Evolutionary conservation across 2,329 filamentous ascomycete genomes (phyloP).

Genomic region (Talaromyces verruculosus): DNA sequence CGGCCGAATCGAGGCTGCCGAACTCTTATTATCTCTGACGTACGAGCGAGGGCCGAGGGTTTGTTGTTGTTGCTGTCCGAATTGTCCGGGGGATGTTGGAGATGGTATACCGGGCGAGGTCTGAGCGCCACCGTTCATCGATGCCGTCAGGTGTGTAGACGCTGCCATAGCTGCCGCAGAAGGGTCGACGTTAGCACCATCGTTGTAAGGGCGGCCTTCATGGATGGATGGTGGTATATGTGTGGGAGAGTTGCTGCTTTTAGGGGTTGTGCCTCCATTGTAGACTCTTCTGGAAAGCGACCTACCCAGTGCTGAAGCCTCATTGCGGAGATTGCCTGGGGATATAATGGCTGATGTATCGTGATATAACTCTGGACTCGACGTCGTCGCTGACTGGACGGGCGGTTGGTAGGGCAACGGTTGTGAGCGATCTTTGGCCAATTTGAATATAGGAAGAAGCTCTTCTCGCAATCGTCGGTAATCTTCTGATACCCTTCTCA

Average conservation of each 20-base stretch:
- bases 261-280: constrained; percentile 69
- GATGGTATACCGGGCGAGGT: constrained; percentile 50
- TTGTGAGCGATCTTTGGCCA: constrained; percentile 88
- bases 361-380: constrained; percentile 30
- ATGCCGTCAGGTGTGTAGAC: constrained; percentile 67
- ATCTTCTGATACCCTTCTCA: constrained; percentile 81
- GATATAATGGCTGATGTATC: constrained; percentile 16
- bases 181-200: constrained; percentile 61
- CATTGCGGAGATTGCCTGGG: constrained; percentile 15
- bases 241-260: constrained; percentile 71
- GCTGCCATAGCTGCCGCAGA: constrained; percentile 67
- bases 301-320: constrained; percentile 58
- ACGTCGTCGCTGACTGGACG: constrained; percentile 39
- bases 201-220: constrained; percentile 60
- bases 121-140: constrained; percentile 63
- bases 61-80: constrained; percentile 45
- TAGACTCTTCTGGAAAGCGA: constrained; percentile 73
- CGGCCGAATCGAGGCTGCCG: constrained; percentile 30
- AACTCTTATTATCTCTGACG: constrained; percentile 32
- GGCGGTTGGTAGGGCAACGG: constrained; percentile 67
- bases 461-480: constrained; percentile 88
- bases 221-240: constrained; percentile 61
- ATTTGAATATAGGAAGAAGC: constrained; percentile 81
- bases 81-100: constrained; percentile 46
- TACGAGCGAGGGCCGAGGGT: constrained; percentile 48